Conservation (phyloP, 495 filamentous ascomycete species). For the Aspergillus cavernicola region DNA sequence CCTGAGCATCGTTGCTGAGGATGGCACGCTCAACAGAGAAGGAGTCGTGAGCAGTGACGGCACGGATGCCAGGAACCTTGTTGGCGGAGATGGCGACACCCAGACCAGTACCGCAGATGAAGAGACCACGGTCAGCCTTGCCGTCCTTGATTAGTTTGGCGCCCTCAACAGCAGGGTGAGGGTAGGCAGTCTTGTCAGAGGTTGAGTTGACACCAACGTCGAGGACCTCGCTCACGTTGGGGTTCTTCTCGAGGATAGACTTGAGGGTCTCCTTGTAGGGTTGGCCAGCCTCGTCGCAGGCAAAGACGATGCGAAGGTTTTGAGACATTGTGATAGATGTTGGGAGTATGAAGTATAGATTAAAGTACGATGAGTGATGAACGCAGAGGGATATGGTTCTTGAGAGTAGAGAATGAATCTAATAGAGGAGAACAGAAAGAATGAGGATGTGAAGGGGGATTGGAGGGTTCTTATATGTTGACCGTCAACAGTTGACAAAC, state of each 20-base stretch:
- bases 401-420: neutral
- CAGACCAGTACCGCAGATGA: slow-evolving; percentile 85
- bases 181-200: slow-evolving; percentile 78
- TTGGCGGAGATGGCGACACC: slow-evolving; percentile 85
- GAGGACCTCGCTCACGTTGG: slow-evolving; percentile 62
- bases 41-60: slow-evolving; percentile 82
- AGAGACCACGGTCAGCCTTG: slow-evolving; percentile 69
- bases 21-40: slow-evolving; percentile 80
- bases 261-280: slow-evolving; percentile 79
- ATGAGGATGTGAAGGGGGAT: neutral
- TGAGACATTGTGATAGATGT: slow-evolving; percentile 29
- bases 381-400: neutral
- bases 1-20: slow-evolving; percentile 82
- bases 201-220: slow-evolving; percentile 65
- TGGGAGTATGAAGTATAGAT: neutral
- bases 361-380: neutral
- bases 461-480: slow-evolving; percentile 4
- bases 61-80: slow-evolving; percentile 79
- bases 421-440: neutral
- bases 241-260: slow-evolving; percentile 61
- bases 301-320: slow-evolving; percentile 56
- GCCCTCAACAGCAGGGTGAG: slow-evolving; percentile 71
- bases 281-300: slow-evolving; percentile 71
- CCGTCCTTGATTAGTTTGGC: slow-evolving; percentile 64
- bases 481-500: too few relatives aligned